Evolutionary conservation across 441 rosid species (phyloP), one percentile per base, ranked within the genome.

Genomic region (Mallotus repandus): DNA sequence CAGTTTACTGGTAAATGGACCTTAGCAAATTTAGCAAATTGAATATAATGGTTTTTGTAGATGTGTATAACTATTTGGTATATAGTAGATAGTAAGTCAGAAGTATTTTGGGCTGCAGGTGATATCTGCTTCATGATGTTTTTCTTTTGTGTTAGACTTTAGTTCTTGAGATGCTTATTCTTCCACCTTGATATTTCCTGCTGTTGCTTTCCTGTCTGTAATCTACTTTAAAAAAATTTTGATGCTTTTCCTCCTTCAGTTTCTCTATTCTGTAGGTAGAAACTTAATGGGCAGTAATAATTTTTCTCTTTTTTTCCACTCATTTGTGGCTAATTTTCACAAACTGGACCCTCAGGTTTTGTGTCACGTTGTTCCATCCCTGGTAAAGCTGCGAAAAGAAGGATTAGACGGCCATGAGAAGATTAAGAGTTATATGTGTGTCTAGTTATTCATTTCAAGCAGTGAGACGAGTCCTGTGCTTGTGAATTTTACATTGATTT

Each of bases 401-500:
- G 99, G 99, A 80, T 87, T 95, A 81, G 99, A 92, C 85, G 99
- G 92, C 67, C 88, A 89, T 2, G 98, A 95, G 90, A 92, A 89
- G 93, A 92, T 95, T 81, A 95, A 95, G 93, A 87, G 97, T 86
- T 92, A 92, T 88, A 94, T 94, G 99, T 89, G 89, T 89, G 99
- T 92, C 82, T 89, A 84, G 84, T 82, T 83, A 81, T 86, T 75
- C 82, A 76, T 93, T 88, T 89, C 85, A 81, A 83, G 88, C 90
- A 77, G 91, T 87, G 88, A 87, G 89, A 88, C 71, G 54, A 84
- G 79, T 77, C 84, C 83, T 83, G 57, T 81, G 78, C 80, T 78
- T 75, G 71, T 66, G 66, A 80, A 43, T 66, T 67, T 29, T 66
- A 66, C 69, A 21, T 58, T 76, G 58, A 50, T 3, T 48, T 18